A percentile compares a stretch with the other conserved stretches of the same genome.
These are phyloP conservation scores for Phlegmacium glaucopus DNA, from an alignment of 768 basidiomycete genomes.

Conservation along the genomic window DNA sequence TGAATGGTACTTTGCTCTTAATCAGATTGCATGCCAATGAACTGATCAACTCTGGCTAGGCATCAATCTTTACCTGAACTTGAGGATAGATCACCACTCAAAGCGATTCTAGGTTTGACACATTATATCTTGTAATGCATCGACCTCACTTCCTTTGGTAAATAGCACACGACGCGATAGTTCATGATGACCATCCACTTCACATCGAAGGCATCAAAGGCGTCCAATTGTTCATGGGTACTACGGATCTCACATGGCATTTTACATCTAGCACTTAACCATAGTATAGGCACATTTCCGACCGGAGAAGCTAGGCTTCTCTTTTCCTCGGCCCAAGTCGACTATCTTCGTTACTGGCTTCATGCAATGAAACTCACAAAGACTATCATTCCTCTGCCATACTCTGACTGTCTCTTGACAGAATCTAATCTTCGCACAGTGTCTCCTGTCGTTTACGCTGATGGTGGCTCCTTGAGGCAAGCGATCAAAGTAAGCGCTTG, in stretches of 20 bases:
- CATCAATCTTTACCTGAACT: constrained; percentile 49
- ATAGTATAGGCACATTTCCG: constrained; percentile 52
- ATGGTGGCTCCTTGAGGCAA: constrained; percentile 50
- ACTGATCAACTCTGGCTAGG: constrained; percentile 39
- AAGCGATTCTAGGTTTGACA: constrained; percentile 53
- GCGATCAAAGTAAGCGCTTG: constrained; percentile 51
- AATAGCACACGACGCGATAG: constrained; percentile 61
- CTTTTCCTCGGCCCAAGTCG: constrained; percentile 81
- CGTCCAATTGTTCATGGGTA: constrained; percentile 69
- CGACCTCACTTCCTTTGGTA: background rate
- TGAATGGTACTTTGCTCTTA: constrained; percentile 52
- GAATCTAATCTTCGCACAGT: constrained; percentile 53
- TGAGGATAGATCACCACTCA: constrained; percentile 60
- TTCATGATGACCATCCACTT: constrained; percentile 71
- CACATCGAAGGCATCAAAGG: constrained; percentile 61
- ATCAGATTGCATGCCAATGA: background rate
- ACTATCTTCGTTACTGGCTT: constrained; percentile 84
- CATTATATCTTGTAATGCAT: background rate
- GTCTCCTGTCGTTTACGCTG: constrained; percentile 53
- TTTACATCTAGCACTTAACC: background rate
- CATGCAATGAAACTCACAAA: constrained; percentile 69
- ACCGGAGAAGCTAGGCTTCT: constrained; percentile 77
- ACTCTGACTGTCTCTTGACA: constrained; percentile 72
- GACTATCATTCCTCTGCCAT: constrained; percentile 65
- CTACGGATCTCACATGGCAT: constrained; percentile 6